Evolutionary conservation across 371 early-diverging fungal genomes (phyloP), one percentile per base, ranked within the genome.

Genomic region (Syncephalastrum contaminatum): DNA sequence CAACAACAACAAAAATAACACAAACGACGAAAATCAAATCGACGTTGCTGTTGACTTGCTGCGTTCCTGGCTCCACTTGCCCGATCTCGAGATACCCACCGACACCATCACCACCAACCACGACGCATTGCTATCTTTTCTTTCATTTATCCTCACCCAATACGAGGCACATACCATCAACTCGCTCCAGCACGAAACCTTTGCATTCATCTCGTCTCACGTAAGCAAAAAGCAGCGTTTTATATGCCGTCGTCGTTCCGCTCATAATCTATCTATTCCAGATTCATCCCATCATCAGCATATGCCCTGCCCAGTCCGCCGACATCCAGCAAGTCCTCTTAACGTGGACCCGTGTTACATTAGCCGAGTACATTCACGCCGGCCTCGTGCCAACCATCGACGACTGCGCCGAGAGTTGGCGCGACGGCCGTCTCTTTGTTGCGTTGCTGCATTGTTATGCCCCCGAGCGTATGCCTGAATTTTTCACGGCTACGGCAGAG

Each of bases 391-490:
- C 75, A 43, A 62, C 78, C 10, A 57, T 81, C n/a, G 56, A 65
- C 27, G 83, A 89, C 66, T 82, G 87, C 54, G 61, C 73, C 53
- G 68, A 66, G 20, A 55, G 69, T 12, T 90, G 89, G 90, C 71
- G 80, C 53, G 82, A 80, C 48, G 91, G 91, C 2, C 57, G 80
- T 4, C 78, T 75, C 39, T 85, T 90, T 63, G 68, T 83, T 45
- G 80, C 82, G 14, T 72, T 89, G 15, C 67, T 89, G 43, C 87
- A 90, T 61, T 75, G 81, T 19, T 84, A 85, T 53, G 72, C 82
- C 44, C 86, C 87, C 1, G 72, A 67, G 0, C 64, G 83, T 39
- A 54, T 89, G 13, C 77, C 82, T 4, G 81, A 88, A 48, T 53
- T 65, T 43, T 43, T 62, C 43, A 48, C 40, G 24, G 46, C 43